These are phyloP conservation scores for Tolypocladium sp. DNA, from an alignment of 2,329 filamentous ascomycete species.

Conservation along the genomic window DNA sequence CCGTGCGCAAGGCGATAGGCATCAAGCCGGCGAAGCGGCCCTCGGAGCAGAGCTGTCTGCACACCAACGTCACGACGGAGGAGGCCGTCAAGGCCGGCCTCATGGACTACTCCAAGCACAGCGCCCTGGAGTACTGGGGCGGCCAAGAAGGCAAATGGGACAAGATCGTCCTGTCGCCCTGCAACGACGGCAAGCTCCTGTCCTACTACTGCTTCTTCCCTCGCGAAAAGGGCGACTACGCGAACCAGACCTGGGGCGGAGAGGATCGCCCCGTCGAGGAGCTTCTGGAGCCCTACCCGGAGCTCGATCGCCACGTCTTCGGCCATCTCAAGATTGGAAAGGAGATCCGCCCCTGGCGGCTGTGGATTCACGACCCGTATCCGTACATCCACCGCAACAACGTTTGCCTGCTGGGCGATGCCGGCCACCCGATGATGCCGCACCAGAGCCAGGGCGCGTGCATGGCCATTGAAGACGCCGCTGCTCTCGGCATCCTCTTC, in stretches of 20 bases:
- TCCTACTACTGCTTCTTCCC: slow-evolving; percentile 66
- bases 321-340: slow-evolving; percentile 48
- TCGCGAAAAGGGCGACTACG: slow-evolving; percentile 44
- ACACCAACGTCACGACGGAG: slow-evolving; percentile 54
- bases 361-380: slow-evolving; percentile 55
- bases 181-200: slow-evolving; percentile 54
- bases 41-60: slow-evolving; percentile 51
- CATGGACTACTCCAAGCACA: slow-evolving; percentile 51
- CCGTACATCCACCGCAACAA: slow-evolving; percentile 41
- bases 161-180: slow-evolving; percentile 64
- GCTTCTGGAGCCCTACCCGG: slow-evolving; percentile 49
- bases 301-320: slow-evolving; percentile 48
- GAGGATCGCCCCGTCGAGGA: slow-evolving; percentile 45
- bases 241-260: slow-evolving; percentile 49
- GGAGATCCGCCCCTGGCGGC: slow-evolving; percentile 56
- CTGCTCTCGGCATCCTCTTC: slow-evolving; percentile 53
- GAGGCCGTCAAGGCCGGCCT: slow-evolving; percentile 51
- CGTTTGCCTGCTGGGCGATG: slow-evolving; percentile 55
- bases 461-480: slow-evolving; percentile 57
- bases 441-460: slow-evolving; percentile 58
- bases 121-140: slow-evolving; percentile 62
- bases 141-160: slow-evolving; percentile 54
- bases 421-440: slow-evolving; percentile 59
- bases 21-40: slow-evolving; percentile 50
- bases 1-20: slow-evolving; percentile 54